A percentile compares a stretch with the other conserved stretches of the same genome.
These are phyloP conservation scores for Tetrastigma voinierianum DNA, from an alignment of 164 flowering plant genomes.

Conservation along the genomic window DNA sequence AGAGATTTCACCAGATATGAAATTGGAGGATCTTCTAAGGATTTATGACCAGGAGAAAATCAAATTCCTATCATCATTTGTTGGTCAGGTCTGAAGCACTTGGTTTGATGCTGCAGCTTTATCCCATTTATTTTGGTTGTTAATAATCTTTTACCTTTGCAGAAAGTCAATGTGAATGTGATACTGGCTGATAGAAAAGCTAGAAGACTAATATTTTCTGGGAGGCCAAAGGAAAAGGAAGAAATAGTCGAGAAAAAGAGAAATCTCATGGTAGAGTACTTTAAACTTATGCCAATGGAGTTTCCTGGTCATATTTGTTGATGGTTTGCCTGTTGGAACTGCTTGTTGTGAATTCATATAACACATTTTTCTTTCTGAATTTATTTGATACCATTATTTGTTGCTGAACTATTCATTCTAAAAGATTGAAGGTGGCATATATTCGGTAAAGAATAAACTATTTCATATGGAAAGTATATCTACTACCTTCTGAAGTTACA, in stretches of 20 bases:
- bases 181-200: slow-evolving; percentile 67
- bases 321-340: too few relatives aligned
- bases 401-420: too few relatives aligned
- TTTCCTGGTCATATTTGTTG: too few relatives aligned
- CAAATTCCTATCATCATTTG: slow-evolving; percentile 76
- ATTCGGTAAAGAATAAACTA: too few relatives aligned
- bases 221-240: slow-evolving; percentile 70
- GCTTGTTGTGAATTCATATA: too few relatives aligned
- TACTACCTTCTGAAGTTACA: neutral
- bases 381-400: too few relatives aligned
- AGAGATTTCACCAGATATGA: slow-evolving; percentile 50
- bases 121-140: slow-evolving; percentile 1
- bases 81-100: slow-evolving; percentile 73
- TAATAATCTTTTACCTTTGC: slow-evolving; percentile 23
- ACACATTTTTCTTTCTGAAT: too few relatives aligned
- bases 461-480: neutral
- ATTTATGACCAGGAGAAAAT: slow-evolving; percentile 82
- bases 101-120: slow-evolving; percentile 5
- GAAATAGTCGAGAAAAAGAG: slow-evolving; percentile 66
- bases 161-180: slow-evolving; percentile 71
- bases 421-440: too few relatives aligned
- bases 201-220: slow-evolving; percentile 72
- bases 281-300: too few relatives aligned
- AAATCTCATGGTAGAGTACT: slow-evolving; percentile 69
- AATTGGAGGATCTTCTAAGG: slow-evolving; percentile 73